These are phyloP conservation scores for Ramalina peruviana DNA, from an alignment of 495 filamentous ascomycete species.

Conservation along the genomic window DNA sequence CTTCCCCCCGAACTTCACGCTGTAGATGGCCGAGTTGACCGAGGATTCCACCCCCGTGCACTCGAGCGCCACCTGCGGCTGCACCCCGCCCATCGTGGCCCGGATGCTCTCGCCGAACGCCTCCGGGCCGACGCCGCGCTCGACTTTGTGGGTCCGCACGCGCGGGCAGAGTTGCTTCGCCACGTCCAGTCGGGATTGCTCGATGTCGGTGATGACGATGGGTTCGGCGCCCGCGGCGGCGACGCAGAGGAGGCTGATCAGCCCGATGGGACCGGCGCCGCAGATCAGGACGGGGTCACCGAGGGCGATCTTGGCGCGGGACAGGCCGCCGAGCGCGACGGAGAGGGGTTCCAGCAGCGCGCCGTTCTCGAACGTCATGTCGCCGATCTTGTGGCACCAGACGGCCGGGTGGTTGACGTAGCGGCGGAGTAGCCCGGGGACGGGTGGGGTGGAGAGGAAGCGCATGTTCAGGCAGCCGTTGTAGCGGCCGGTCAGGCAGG, in stretches of 20 bases:
- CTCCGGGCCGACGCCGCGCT: conserved; percentile 36
- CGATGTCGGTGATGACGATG: conserved; percentile 65
- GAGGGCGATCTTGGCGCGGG: conserved; percentile 50
- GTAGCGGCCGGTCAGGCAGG: conserved; percentile 65
- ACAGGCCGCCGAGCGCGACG: conserved; percentile 70
- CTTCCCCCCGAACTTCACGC: conserved; percentile 54
- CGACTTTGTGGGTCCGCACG: conserved; percentile 48
- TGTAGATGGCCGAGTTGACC: conserved; percentile 61
- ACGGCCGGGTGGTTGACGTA: conserved; percentile 67
- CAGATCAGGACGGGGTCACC: conserved; percentile 68
- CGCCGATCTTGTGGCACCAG: conserved; percentile 65
- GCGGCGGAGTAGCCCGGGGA: conserved; percentile 60
- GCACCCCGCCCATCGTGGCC: conserved; percentile 31
- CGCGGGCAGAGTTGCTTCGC: conserved; percentile 47
- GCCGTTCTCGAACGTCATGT: conserved; percentile 64
- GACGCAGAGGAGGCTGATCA: conserved; percentile 59
- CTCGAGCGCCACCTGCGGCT: conserved; percentile 71
- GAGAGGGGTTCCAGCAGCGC: conserved; percentile 72
- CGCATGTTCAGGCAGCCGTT: conserved; percentile 73
- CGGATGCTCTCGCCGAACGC: conserved; percentile 46
- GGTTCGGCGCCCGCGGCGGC: conserved; percentile 64
- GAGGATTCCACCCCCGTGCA: conserved; percentile 66
- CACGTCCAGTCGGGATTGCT: conserved; percentile 53
- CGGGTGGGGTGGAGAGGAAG: conserved; percentile 73
- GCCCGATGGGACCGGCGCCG: conserved; percentile 76